Evolutionary conservation across 805 yeast genomes (phyloP).

Genomic region (Scheffersomyces stipitis): DNA sequence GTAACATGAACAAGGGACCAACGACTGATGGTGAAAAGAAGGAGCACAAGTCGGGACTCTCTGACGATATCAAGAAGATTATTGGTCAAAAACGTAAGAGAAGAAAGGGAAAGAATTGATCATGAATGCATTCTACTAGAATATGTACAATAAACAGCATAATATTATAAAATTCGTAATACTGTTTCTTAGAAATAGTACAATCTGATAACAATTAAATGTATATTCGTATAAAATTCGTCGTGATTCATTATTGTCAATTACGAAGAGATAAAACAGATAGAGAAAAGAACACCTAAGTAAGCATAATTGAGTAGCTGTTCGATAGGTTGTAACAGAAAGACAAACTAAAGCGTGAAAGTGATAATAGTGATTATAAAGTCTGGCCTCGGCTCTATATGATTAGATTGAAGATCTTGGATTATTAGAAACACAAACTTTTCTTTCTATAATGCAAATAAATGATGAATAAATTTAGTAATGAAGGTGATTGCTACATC

Average conservation of each 20-base stretch:
- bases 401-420: no score
- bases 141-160: background rate
- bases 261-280: background rate
- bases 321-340: no score
- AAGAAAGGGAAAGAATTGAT: slow-evolving; percentile 47
- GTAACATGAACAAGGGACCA: slow-evolving; percentile 13
- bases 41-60: slow-evolving; percentile 35
- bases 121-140: background rate
- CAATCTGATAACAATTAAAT: no score
- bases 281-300: background rate
- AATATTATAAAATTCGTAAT: no score
- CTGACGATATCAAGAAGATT: slow-evolving; percentile 58
- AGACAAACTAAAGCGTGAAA: no score
- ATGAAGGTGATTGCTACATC: background rate
- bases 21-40: slow-evolving; percentile 1
- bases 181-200: no score
- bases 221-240: slow-evolving; percentile 6
- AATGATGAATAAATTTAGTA: background rate
- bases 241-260: slow-evolving; percentile 15
- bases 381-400: no score
- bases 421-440: no score
- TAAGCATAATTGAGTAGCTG: no score
- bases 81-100: slow-evolving; percentile 71
- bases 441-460: background rate
- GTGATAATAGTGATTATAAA: no score